Evolutionary conservation across 208 protist genomes (phyloP).

Genomic region (Leptomonas seymouri): DNA sequence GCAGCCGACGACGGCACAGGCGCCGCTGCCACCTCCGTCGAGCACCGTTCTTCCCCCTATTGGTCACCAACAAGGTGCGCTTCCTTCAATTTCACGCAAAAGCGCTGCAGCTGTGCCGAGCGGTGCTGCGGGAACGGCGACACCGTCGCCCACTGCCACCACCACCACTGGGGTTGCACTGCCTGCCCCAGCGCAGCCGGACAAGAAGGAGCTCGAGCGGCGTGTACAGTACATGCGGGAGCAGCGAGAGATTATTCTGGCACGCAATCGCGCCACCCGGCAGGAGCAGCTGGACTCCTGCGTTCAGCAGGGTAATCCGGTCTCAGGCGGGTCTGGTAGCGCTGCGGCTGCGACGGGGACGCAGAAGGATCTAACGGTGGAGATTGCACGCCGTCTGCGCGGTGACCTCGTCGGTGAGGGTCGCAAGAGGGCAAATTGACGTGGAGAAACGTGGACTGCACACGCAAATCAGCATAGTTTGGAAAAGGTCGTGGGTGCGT

Average conservation of each 20-base stretch:
- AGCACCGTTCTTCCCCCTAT: slow-evolving; percentile 10
- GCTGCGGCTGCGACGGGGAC: slow-evolving; percentile 24
- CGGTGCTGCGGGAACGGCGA: not conserved
- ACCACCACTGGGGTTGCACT: not conserved
- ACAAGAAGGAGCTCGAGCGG: slow-evolving; percentile 74
- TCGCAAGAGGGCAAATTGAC: slow-evolving; percentile 29
- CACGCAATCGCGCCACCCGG: slow-evolving; percentile 72
- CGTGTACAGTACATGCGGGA: slow-evolving; percentile 81
- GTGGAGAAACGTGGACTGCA: not conserved
- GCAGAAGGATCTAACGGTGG: slow-evolving; percentile 70
- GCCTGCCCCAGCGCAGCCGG: slow-evolving; percentile 20
- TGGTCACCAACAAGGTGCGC: slow-evolving; percentile 19
- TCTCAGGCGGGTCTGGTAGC: not conserved
- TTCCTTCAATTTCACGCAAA: slow-evolving; percentile 25
- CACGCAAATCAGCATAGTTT: too few species aligned
- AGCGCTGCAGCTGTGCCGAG: not conserved
- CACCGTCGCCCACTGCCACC: not conserved
- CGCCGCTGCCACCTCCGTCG: not conserved
- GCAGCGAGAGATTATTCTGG: slow-evolving; percentile 82
- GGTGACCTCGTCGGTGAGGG: slow-evolving; percentile 78
- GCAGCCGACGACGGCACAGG: not conserved
- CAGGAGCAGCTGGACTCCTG: slow-evolving; percentile 76
- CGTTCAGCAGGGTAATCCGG: slow-evolving; percentile 33
- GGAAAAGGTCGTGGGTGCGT: too few species aligned
- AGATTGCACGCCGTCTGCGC: slow-evolving; percentile 83